Evolutionary conservation across 2,329 filamentous ascomycete genomes (phyloP), one percentile per base, ranked within the genome.

Genomic region (Penicillium sp.): DNA sequence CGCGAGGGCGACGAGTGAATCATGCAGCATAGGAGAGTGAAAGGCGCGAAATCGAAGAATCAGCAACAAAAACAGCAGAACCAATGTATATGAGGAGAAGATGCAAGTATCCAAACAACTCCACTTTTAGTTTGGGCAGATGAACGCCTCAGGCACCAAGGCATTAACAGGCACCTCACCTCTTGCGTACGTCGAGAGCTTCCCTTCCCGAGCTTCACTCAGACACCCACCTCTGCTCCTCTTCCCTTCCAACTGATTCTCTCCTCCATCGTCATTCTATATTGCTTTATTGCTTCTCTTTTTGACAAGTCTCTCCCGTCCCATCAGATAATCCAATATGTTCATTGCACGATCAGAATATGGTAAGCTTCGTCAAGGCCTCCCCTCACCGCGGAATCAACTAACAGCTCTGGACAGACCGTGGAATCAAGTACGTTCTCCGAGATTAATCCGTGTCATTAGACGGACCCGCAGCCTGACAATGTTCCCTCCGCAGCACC

Each of bases 301-400:
- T 41, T 29, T 35, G 19, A 38, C 45, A 45, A 57, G 9, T n/a
- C 6, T 19, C 43, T 45, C 33, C 52, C 59, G 42, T 58, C 54
- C 54, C 37, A n/a, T 54, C 47, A 69, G 68, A 78, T 78, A 66
- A 74, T 77, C 79, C 81, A 91, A 82, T 72, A 96, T 96, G 94
- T 99, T 99, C 86, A 97, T 99, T 86, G 93, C 94, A 85, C 91
- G 94, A 82, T 97, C 93, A 77, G 94, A 99, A 93, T 99, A 99
- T 83, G 94, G 93, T 94, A 85, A 82, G 89, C 76, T 73, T 55
- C 65, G 57, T 63, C 63, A 61, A 27, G 54, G 63, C 62, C 64
- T 62, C 65, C 59, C 51, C 55, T 64, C 41, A 46, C 52, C 42
- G 52, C 53, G 57, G 35, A 41, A 42, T 56, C 53, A 56, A 59